These are phyloP conservation scores for Fusarium veterinarium DNA, from an alignment of 2,329 filamentous ascomycete genomes.

Conservation along the genomic window DNA sequence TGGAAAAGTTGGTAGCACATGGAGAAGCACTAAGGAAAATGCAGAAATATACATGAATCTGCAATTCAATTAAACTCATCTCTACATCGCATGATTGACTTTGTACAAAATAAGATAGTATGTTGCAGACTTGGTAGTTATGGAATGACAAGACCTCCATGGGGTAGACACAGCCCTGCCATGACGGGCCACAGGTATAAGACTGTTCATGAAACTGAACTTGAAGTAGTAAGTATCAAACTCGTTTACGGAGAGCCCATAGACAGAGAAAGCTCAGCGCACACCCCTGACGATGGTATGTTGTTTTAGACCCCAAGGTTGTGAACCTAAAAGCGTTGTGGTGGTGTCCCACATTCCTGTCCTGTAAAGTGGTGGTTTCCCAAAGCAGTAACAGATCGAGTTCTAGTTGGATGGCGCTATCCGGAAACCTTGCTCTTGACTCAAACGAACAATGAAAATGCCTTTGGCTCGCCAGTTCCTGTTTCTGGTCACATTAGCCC, in stretches of 20 bases:
- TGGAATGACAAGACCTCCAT: not conserved
- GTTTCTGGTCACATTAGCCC: constrained; percentile 9
- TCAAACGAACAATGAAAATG: not conserved
- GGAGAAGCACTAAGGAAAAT: not conserved
- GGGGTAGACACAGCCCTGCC: not conserved
- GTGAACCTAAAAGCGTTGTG: constrained; percentile 5
- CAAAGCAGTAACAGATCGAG: constrained; percentile 17
- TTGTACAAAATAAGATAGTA: not conserved
- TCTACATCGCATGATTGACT: not conserved
- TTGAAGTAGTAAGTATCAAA: not conserved
- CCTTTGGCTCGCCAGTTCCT: not conserved
- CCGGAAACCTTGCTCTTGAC: constrained; percentile 12
- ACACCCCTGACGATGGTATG: constrained; percentile 3
- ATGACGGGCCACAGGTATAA: not conserved
- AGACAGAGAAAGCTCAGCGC: not conserved
- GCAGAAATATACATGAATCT: not conserved
- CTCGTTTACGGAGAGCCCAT: not conserved
- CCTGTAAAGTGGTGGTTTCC: not conserved
- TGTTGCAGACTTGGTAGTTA: not conserved
- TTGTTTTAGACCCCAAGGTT: constrained; percentile 9
- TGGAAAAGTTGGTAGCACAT: not conserved
- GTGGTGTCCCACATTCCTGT: constrained; percentile 36
- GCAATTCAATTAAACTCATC: not conserved
- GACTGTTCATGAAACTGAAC: not conserved
- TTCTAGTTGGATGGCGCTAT: not conserved